These are phyloP conservation scores for Nakazawaea pomicola DNA, from an alignment of 805 yeast species.

Conservation along the genomic window DNA sequence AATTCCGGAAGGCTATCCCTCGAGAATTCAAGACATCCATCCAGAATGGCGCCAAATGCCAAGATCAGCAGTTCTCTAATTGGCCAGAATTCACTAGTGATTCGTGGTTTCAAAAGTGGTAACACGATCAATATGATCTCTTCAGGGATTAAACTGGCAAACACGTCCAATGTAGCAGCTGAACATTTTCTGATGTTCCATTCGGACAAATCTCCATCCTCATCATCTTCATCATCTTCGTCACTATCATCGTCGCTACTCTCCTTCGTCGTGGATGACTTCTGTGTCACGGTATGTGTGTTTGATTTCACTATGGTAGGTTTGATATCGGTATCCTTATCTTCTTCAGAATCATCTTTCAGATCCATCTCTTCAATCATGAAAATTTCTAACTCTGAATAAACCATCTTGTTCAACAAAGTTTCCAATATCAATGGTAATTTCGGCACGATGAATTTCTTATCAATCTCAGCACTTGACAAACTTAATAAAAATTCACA, in stretches of 20 bases:
- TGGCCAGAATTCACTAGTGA: constrained; percentile 75
- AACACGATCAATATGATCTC: constrained; percentile 62
- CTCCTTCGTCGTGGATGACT: constrained; percentile 18
- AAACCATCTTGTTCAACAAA: constrained; percentile 77
- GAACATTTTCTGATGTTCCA: constrained; percentile 94
- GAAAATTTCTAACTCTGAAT: constrained; percentile 74
- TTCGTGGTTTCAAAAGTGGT: constrained; percentile 70
- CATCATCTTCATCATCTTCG: constrained; percentile 71
- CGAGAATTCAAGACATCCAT: constrained; percentile 74
- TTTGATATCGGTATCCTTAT: constrained; percentile 80
- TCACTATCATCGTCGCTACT: constrained; percentile 46
- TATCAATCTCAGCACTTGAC: constrained; percentile 57
- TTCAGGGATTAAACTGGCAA: constrained; percentile 64
- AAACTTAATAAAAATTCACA: constrained; percentile 84
- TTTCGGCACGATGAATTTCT: constrained; percentile 50
- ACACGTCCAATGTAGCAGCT: constrained; percentile 85
- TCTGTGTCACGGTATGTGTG: constrained; percentile 29
- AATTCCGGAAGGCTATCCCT: constrained; percentile 70
- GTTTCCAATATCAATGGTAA: constrained; percentile 69
- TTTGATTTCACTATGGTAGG: constrained; percentile 71
- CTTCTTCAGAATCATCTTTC: constrained; percentile 75
- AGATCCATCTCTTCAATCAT: constrained; percentile 59
- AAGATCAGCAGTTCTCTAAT: constrained; percentile 89
- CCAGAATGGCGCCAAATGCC: constrained; percentile 93
- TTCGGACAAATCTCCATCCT: constrained; percentile 59